Percentiles rank a stretch among this genome's conserved stretches.
phyloP scores from a whole-genome alignment of 2,329 filamentous ascomycete genomes.

The Phaeosphaeriaceae sp. region DNA sequence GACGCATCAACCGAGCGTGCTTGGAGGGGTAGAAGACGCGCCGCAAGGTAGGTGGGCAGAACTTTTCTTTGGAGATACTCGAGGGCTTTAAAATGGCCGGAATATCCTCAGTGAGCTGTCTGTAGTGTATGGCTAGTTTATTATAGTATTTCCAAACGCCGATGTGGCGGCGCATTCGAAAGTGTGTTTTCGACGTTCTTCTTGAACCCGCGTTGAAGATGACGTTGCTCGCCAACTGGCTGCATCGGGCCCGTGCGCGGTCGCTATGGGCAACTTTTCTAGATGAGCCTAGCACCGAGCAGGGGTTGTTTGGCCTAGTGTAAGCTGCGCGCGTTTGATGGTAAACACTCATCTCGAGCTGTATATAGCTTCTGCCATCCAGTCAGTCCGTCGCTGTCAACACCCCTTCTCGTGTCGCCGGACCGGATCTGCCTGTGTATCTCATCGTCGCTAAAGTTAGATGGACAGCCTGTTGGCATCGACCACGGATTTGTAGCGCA shows the following conservation, averaged over 20 bases:
- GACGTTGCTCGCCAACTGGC: constrained; percentile 13
- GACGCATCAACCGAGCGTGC: constrained; percentile 6
- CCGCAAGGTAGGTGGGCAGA: constrained; percentile 6
- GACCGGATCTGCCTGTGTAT: constrained; percentile 42
- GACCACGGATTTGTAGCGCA: constrained; percentile 45
- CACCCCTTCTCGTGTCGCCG: constrained; percentile 35
- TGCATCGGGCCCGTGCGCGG: background rate
- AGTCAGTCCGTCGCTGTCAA: constrained; percentile 31
- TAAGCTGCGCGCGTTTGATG: constrained; percentile 8
- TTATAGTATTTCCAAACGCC: background rate
- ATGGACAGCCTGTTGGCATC: constrained; percentile 50
- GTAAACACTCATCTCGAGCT: constrained; percentile 20
- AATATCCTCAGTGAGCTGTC: background rate
- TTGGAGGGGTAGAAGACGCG: constrained; percentile 14
- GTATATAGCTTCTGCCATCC: constrained; percentile 35
- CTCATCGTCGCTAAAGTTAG: constrained; percentile 49
- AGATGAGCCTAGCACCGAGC: background rate
- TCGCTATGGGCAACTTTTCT: constrained; percentile 4
- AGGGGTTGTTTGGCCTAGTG: constrained; percentile 1
- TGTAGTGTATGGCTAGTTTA: background rate
- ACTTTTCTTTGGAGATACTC: background rate
- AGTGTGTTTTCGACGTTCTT: constrained; percentile 21
- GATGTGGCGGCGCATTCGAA: constrained; percentile 22
- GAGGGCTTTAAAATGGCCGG: background rate
- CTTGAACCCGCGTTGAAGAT: constrained; percentile 22